Conservation (phyloP, 2,329 filamentous ascomycete species). For the Fusarium mangiferae region DNA sequence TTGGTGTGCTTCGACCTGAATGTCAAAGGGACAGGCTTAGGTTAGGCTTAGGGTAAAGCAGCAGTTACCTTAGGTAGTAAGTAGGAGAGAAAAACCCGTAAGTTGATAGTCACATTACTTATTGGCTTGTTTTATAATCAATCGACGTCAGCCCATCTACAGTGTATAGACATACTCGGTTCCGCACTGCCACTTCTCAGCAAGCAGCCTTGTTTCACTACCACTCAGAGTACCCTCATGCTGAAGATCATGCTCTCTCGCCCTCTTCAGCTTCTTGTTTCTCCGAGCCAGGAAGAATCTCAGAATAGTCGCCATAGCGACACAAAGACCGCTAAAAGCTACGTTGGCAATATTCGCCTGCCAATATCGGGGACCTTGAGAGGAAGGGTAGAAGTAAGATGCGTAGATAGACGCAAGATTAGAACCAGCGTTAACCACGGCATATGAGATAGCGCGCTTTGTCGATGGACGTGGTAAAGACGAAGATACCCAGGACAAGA, state of each 20-base stretch:
- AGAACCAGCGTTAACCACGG: neutral
- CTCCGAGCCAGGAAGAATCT: slow-evolving; percentile 1
- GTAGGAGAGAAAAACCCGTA: too few species aligned
- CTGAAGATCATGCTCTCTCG: slow-evolving; percentile 4
- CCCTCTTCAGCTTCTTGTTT: neutral
- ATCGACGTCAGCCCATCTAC: neutral
- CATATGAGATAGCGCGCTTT: slow-evolving; percentile 10
- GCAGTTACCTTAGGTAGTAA: too few species aligned
- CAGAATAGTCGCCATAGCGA: slow-evolving; percentile 1
- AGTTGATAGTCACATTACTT: too few species aligned
- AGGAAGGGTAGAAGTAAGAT: slow-evolving; percentile 1
- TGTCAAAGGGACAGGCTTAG: too few species aligned
- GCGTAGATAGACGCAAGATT: slow-evolving; percentile 12
- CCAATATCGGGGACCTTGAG: slow-evolving; percentile 6
- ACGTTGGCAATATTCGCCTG: slow-evolving; percentile 5
- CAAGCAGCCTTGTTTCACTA: neutral
- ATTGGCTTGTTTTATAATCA: too few species aligned
- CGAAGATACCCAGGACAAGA: slow-evolving; percentile 6
- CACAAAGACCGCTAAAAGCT: slow-evolving; percentile 12
- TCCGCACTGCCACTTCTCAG: slow-evolving; percentile 15
- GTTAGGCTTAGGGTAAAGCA: too few species aligned
- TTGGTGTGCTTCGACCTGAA: too few species aligned
- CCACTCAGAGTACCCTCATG: neutral
- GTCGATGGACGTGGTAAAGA: slow-evolving; percentile 9
- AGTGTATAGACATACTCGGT: slow-evolving; percentile 1